These are phyloP conservation scores for Jasminum sambac DNA, from an alignment of 257 asterid species.

Conservation along the genomic window DNA sequence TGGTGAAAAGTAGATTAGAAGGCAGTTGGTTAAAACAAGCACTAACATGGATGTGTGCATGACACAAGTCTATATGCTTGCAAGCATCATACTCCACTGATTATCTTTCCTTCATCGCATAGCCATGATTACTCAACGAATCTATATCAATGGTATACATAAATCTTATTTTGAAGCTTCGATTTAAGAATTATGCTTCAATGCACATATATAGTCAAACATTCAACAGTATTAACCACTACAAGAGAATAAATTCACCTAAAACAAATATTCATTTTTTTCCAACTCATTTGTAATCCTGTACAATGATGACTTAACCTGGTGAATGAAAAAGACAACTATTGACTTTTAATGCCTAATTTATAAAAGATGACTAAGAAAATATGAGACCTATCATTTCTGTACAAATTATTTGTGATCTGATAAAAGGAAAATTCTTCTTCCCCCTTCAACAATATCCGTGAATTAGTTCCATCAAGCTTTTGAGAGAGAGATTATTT, in stretches of 20 bases:
- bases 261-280: neutral
- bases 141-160: neutral
- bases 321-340: conserved; percentile 11
- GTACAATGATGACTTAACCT: conserved; percentile 18
- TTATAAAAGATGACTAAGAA: neutral
- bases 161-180: conserved; percentile 9
- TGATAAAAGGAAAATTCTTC: conserved; percentile 29
- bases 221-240: conserved; percentile 27
- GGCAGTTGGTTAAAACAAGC: too few species aligned
- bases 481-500: conserved; percentile 46
- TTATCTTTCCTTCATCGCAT: neutral
- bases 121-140: neutral
- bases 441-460: conserved; percentile 28
- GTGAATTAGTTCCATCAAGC: conserved; percentile 36
- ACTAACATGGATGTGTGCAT: neutral
- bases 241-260: conserved; percentile 34
- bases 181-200: conserved; percentile 22
- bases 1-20: too few species aligned
- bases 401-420: conserved; percentile 5
- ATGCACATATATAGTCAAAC: conserved; percentile 12
- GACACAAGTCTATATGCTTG: neutral
- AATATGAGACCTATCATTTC: conserved; percentile 1
- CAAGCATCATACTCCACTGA: neutral
- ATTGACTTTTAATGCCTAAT: neutral
- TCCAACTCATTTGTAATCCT: conserved; percentile 15